Base-by-base conservation (phyloP, 2,329 filamentous ascomycete genomes). In the Fusarium nisikadoi region DNA sequence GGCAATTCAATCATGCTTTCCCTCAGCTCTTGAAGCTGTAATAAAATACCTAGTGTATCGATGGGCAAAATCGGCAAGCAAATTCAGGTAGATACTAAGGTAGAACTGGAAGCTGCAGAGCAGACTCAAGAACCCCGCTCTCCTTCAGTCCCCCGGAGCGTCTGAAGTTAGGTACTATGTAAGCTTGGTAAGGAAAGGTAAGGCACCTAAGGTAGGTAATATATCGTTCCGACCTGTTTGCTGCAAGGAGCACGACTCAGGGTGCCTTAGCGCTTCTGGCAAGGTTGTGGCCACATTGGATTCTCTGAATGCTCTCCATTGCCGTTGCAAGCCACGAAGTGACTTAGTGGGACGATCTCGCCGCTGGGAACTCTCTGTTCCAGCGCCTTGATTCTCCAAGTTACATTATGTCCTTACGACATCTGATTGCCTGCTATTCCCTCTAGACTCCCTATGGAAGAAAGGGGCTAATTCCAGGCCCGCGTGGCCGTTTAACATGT, bases 221-320 rank as follows among this genome's bases (percentile, higher is more conserved):
- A 25, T 38, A 52, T 62, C 39, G 41, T 31, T n/a, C 23, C 23
- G 54, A 41, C 46, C 39, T 53, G 62, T 38, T 35, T 25, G 46
- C n/a, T 50, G 46, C 70, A 74, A 63, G 73, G 63, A 62, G 64
- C 72, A 75, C 74, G 74, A 76, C 74, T 76, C 74, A 74, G 72
- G 65, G 46, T 63, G 54, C 41, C 55, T 50, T 50, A 35, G 56
- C 66, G 43, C 52, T 61, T 52, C 53, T 68, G 47, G 60, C 65
- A 74, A 54, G 68, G 62, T 74, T 71, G 46, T 59, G 43, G 60
- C 62, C 72, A 59, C 70, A 39, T 33, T 42, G 12, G 56, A 33
- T 62, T 54, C 52, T 66, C 45, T 67, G 59, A 62, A 52, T 42
- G 47, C 56, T 68, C 63, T 72, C 56, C 54, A 61, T 58, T 25